Percentiles rank a stretch among this genome's conserved stretches.
Conservation (phyloP, 2,329 filamentous ascomycete species). For the Cryphonectria japonica region DNA sequence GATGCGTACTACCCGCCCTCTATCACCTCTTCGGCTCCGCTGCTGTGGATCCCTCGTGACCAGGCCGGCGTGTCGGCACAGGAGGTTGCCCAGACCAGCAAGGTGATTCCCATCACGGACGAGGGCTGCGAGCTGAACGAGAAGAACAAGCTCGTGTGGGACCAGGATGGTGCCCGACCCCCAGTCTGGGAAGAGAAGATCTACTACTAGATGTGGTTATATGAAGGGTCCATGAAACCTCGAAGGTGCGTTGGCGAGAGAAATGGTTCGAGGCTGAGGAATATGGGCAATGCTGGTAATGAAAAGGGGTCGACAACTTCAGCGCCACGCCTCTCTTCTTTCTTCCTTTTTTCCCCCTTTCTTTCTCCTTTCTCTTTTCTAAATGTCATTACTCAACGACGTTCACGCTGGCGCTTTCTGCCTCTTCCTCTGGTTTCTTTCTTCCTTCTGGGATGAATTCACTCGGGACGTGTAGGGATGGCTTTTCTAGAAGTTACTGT, state of each 20-base stretch:
- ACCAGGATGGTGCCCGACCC: constrained; percentile 39
- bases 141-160: constrained; percentile 57
- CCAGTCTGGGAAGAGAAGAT: constrained; percentile 44
- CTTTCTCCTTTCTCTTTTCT: neutral
- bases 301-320: neutral
- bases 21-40: constrained; percentile 62
- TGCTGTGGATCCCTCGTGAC: constrained; percentile 87
- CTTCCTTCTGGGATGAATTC: neutral
- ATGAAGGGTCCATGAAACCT: neutral
- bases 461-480: constrained; percentile 1
- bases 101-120: constrained; percentile 79
- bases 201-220: constrained; percentile 36
- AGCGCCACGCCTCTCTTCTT: neutral
- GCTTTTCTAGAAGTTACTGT: neutral
- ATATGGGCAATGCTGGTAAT: neutral
- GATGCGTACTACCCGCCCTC: constrained; percentile 78
- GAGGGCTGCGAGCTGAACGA: constrained; percentile 73
- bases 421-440: neutral
- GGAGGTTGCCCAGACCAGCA: constrained; percentile 73
- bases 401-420: neutral
- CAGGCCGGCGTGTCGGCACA: constrained; percentile 73
- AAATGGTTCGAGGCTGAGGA: neutral
- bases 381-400: constrained; percentile 3
- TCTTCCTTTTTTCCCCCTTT: neutral
- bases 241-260: neutral